Evolutionary conservation across 306 rosid species (phyloP).

Genomic region (Pachyrhizus erosus): DNA sequence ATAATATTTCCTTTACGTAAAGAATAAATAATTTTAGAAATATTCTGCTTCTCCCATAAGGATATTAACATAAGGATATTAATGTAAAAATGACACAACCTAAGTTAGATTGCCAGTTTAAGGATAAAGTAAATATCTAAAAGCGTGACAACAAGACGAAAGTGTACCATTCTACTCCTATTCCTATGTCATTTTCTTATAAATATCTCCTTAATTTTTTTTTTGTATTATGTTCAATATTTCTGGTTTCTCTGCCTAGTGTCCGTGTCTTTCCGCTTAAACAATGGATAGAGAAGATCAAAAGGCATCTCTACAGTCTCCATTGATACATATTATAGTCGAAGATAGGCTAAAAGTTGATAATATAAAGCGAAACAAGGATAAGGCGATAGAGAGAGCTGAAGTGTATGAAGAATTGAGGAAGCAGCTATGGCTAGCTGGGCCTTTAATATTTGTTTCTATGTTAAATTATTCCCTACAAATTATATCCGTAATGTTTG

Average conservation of each 20-base stretch:
- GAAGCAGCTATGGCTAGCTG: constrained; percentile 90
- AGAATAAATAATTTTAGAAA: no score
- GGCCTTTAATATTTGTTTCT: constrained; percentile 62
- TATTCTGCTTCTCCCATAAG: no score
- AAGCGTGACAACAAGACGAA: constrained; percentile 1
- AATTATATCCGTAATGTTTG: constrained; percentile 78
- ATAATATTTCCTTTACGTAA: no score
- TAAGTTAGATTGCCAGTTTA: neutral
- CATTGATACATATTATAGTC: constrained; percentile 50
- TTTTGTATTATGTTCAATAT: neutral
- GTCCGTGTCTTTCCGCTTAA: neutral
- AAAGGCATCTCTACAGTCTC: constrained; percentile 40
- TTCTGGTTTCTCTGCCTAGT: neutral
- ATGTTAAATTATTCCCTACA: constrained; percentile 59
- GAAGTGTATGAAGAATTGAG: constrained; percentile 58
- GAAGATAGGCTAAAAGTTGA: constrained; percentile 40
- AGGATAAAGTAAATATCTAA: neutral
- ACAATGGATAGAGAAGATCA: constrained; percentile 41
- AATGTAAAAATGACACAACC: neutral
- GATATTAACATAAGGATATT: no score
- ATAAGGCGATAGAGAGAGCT: constrained; percentile 11
- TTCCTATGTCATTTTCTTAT: neutral
- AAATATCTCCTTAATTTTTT: neutral
- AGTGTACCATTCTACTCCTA: neutral
- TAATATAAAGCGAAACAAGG: neutral